A percentile compares a stretch with the other conserved stretches of the same genome.
phyloP scores from a whole-genome alignment of 2,329 filamentous ascomycete genomes.

The Pseudocercospora fuligena region DNA sequence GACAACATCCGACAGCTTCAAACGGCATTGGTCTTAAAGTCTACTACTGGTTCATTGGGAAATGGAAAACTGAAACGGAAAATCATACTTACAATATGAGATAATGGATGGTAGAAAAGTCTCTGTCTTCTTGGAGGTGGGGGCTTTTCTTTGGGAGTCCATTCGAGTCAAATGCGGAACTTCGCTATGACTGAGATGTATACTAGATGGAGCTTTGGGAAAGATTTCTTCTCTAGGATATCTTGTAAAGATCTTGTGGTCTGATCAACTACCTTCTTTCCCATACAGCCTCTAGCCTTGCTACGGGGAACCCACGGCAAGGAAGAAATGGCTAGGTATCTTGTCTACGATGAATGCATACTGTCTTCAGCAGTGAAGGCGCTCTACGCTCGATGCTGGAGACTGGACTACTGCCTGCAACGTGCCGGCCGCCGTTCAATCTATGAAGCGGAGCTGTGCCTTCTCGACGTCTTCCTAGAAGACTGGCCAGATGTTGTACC shows the following conservation, averaged over 20 bases:
- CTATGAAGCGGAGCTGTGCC: too few species aligned
- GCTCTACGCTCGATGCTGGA: too few species aligned
- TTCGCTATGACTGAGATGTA: not conserved
- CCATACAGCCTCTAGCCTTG: too few species aligned
- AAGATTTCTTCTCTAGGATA: not conserved
- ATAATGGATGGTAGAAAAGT: not conserved
- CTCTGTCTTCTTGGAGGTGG: not conserved
- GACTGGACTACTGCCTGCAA: too few species aligned
- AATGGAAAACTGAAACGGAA: not conserved
- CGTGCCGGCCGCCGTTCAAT: too few species aligned
- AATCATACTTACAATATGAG: not conserved
- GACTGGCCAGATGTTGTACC: too few species aligned
- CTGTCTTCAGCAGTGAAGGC: too few species aligned
- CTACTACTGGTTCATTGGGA: not conserved
- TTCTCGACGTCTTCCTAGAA: too few species aligned
- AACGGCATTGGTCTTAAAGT: not conserved
- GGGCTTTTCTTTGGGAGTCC: not conserved
- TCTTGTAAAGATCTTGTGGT: not conserved
- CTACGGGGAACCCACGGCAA: too few species aligned
- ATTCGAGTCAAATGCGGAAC: not conserved
- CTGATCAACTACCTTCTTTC: not conserved
- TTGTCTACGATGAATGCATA: too few species aligned
- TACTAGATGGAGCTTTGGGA: not conserved
- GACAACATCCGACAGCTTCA: not conserved
- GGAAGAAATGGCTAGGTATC: too few species aligned